phyloP scores from a whole-genome alignment of 257 asterid species.

The Nicotiana tomentosiformis region DNA sequence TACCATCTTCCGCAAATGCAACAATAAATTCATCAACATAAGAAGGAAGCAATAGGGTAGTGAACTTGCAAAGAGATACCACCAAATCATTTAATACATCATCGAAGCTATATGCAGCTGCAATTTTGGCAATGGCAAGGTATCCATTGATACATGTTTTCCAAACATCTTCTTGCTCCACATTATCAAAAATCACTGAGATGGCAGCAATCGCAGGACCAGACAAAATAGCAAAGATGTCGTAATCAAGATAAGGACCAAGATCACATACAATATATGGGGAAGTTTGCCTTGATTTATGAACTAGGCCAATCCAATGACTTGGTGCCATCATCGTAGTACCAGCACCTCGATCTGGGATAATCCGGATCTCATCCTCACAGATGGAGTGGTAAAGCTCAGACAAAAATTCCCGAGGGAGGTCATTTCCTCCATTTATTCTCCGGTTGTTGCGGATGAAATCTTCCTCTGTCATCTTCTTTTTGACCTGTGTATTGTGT shows the following conservation, averaged over 20 bases:
- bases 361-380: conserved; percentile 77
- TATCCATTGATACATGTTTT: conserved; percentile 73
- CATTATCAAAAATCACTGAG: conserved; percentile 82
- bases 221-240: conserved; percentile 73
- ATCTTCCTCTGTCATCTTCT: conserved; percentile 94
- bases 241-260: conserved; percentile 64
- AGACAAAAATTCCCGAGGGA: conserved; percentile 76
- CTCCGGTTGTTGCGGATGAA: conserved; percentile 77
- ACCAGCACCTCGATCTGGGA: conserved; percentile 63
- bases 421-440: conserved; percentile 89
- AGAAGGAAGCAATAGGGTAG: conserved; percentile 61
- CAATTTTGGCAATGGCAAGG: conserved; percentile 67
- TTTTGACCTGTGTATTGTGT: conserved; percentile 87
- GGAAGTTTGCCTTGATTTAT: conserved; percentile 59
- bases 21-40: conserved; percentile 51
- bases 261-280: conserved; percentile 60
- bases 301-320: conserved; percentile 81
- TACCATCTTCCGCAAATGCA: conserved; percentile 66
- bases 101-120: conserved; percentile 52
- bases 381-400: conserved; percentile 77
- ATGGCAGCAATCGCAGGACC: conserved; percentile 91
- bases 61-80: conserved; percentile 77
- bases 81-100: conserved; percentile 83
- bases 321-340: conserved; percentile 48
- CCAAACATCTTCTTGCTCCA: conserved; percentile 60